Evolutionary conservation across 2,329 filamentous ascomycete species (phyloP).

Genomic region (Ophiostoma australiae): DNA sequence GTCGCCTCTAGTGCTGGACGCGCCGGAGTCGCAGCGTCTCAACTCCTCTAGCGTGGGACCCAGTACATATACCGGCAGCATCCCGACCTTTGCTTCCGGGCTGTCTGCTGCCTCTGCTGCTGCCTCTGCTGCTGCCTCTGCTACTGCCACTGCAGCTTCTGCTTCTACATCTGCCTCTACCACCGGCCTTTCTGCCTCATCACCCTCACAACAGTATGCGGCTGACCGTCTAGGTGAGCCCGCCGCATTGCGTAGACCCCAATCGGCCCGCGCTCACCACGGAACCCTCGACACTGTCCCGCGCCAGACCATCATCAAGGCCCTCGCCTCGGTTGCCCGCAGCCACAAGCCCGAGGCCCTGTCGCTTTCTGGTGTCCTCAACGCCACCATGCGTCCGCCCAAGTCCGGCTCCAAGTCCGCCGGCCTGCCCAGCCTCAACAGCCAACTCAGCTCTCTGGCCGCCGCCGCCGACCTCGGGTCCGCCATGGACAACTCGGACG

Average conservation of each 20-base stretch:
- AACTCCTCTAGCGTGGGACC: slow-evolving; percentile 2
- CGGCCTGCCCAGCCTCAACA: slow-evolving; percentile 12
- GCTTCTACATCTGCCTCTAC: not conserved
- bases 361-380: slow-evolving; percentile 57
- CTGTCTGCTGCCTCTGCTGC: not conserved
- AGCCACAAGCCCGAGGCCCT: slow-evolving; percentile 59
- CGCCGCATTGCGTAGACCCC: slow-evolving; percentile 22
- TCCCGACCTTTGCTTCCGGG: not conserved
- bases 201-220: slow-evolving; percentile 32
- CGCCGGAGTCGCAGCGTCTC: slow-evolving; percentile 4
- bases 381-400: slow-evolving; percentile 33
- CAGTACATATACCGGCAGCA: slow-evolving; percentile 5
- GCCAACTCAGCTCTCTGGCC: slow-evolving; percentile 2
- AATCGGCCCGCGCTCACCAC: slow-evolving; percentile 24
- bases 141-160: not conserved
- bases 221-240: slow-evolving; percentile 20
- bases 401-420: not conserved
- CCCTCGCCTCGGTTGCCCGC: slow-evolving; percentile 62
- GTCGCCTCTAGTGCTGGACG: slow-evolving; percentile 14
- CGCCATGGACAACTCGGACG: slow-evolving; percentile 14
- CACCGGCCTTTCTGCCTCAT: not conserved
- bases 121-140: not conserved
- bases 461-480: slow-evolving; percentile 31
- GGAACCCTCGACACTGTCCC: slow-evolving; percentile 64
- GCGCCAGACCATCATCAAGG: slow-evolving; percentile 77